Conservation (phyloP, 768 basidiomycete species). For the Gymnopilus junonius region DNA sequence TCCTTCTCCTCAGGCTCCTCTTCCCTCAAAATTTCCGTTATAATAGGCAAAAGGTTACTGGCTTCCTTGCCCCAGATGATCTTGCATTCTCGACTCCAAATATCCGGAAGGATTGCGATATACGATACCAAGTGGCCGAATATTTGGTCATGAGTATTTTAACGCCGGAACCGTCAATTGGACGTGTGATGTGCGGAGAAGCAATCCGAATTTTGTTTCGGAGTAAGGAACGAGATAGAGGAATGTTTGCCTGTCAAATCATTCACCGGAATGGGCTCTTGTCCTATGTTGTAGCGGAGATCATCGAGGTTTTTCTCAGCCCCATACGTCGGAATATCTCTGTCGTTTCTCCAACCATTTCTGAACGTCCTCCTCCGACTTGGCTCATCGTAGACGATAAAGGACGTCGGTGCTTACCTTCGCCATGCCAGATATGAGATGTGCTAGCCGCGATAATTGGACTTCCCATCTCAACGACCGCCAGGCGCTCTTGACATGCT, state of each 20-base stretch:
- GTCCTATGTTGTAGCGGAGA: conserved; percentile 22
- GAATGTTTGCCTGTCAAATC: conserved; percentile 23
- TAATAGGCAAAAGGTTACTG: conserved; percentile 12
- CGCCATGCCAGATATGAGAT: conserved; percentile 14
- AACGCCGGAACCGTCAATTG: conserved; percentile 20
- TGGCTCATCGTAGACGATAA: conserved; percentile 21
- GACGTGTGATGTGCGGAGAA: conserved; percentile 22
- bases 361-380: conserved; percentile 17
- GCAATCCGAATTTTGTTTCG: conserved; percentile 18
- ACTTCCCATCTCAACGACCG: conserved; percentile 24
- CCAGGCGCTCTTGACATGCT: conserved; percentile 14
- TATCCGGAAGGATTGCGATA: conserved; percentile 9
- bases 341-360: conserved; percentile 15
- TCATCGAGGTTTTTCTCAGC: conserved; percentile 16
- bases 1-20: conserved; percentile 15
- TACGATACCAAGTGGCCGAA: conserved; percentile 15
- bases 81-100: conserved; percentile 1
- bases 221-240: conserved; percentile 21
- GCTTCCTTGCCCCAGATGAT: conserved; percentile 16
- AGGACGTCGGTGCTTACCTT: conserved; percentile 12
- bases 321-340: conserved; percentile 9
- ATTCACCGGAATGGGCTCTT: conserved; percentile 19
- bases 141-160: conserved; percentile 20
- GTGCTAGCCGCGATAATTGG: conserved; percentile 18
- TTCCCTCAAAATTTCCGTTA: conserved; percentile 19